Base-by-base conservation (phyloP, 805 yeast genomes). In the Cyberlindnera mrakii region DNA sequence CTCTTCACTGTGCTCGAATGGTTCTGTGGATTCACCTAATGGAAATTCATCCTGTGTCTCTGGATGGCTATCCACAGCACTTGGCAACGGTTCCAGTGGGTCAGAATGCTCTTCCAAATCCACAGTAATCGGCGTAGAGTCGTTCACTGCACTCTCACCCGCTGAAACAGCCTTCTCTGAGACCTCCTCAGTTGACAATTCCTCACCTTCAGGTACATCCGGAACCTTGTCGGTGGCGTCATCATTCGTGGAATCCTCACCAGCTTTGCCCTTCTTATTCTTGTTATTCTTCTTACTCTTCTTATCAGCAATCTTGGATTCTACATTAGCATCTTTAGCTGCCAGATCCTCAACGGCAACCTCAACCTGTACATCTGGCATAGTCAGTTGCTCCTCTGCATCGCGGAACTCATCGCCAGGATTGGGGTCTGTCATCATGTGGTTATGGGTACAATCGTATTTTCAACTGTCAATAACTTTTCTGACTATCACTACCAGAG, bases 11-110 rank as follows among this genome's bases (percentile, higher is more conserved):
- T 18, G 32, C 5, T 47, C 48, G 17, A 45, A 41, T 7, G 34
- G 41, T 30, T 45, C 41, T 2, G 55, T 52, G 15, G 55, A 52
- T 39, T 48, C 55, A 13, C 48, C 46, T 19, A 52, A 27, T 16
- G 55, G 55, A 10, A 10, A 32, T 18, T 17, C 37, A 8, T 34
- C 30, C 14, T 30, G 18, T 15, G 13, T 14, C 38, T 15, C 38
- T 23, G 27, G 27, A 23, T 23, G 27, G 9, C 11, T 23, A 11
- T 23, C 27, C 10, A 25, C 30, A 13, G 35, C 41, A 17, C 37
- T 30, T 30, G 34, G 30, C 8, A 25, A 23, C 6, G 35, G 33
- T 10, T 33, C 33, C 8, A 23, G 31, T 11, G 39, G 33, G 14
- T 36, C 31, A 35, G 19, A 15, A 11, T 6, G 20, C 14, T 17